phyloP scores from a whole-genome alignment of 768 basidiomycete species.

The Boletus fagicola region DNA sequence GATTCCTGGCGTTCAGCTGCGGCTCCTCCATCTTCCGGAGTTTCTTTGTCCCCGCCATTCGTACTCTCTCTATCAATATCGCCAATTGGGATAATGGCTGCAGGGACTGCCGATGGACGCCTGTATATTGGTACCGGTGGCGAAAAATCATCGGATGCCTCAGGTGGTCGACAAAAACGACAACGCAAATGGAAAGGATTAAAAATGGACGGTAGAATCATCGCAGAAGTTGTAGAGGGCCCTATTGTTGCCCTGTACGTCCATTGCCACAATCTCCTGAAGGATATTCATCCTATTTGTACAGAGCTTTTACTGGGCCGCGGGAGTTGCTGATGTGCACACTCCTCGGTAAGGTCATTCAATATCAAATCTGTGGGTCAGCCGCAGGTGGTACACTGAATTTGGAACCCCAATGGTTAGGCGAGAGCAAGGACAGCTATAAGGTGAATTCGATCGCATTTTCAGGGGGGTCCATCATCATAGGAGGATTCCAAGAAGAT shows the following conservation, averaged over 20 bases:
- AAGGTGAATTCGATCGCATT: slow-evolving; percentile 68
- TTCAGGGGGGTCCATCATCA: slow-evolving; percentile 46
- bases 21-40: slow-evolving; percentile 42
- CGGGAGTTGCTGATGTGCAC: slow-evolving; percentile 54
- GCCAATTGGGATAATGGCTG: slow-evolving; percentile 57
- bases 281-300: not conserved
- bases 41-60: slow-evolving; percentile 74
- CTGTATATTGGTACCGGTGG: slow-evolving; percentile 69
- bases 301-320: slow-evolving; percentile 50
- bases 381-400: slow-evolving; percentile 38
- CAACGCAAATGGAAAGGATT: slow-evolving; percentile 75
- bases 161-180: slow-evolving; percentile 46
- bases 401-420: slow-evolving; percentile 47
- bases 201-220: slow-evolving; percentile 42
- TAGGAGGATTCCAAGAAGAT: slow-evolving; percentile 61
- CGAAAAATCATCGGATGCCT: slow-evolving; percentile 41
- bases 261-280: not conserved
- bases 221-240: slow-evolving; percentile 61
- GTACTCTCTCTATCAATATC: slow-evolving; percentile 63
- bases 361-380: slow-evolving; percentile 45
- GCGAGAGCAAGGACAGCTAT: slow-evolving; percentile 40
- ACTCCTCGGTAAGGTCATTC: slow-evolving; percentile 55
- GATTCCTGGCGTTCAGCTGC: slow-evolving; percentile 30
- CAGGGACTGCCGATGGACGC: slow-evolving; percentile 74
- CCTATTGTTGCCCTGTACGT: slow-evolving; percentile 71